These are phyloP conservation scores for Alternaria ethzedia DNA, from an alignment of 2,329 filamentous ascomycete genomes.

Conservation along the genomic window DNA sequence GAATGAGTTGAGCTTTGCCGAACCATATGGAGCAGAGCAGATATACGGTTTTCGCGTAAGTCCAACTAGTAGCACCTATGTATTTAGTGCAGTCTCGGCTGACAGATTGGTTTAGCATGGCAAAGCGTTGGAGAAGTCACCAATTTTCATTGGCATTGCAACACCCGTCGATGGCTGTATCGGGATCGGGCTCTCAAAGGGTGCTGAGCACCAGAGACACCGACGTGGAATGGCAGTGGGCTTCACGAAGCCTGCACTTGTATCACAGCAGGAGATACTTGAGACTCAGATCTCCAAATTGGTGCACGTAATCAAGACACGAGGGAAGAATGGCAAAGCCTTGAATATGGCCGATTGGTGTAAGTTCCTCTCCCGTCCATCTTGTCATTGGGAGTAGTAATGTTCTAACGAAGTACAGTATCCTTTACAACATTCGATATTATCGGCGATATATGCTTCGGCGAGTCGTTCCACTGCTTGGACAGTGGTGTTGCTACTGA, in stretches of 20 bases:
- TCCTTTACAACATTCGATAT: constrained; percentile 1
- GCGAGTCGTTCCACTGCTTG: not conserved
- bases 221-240: not conserved
- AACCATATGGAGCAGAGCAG: not conserved
- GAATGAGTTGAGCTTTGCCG: not conserved
- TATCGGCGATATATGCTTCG: constrained; percentile 1
- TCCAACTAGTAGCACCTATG: too few species aligned
- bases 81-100: not conserved
- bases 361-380: not conserved
- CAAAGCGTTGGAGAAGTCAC: not conserved
- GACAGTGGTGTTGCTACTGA: not conserved
- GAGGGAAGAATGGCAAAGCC: not conserved
- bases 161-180: not conserved
- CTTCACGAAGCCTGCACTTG: not conserved
- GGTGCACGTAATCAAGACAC: not conserved
- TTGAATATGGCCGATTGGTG: not conserved
- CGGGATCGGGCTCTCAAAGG: not conserved
- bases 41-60: not conserved
- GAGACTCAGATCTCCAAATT: not conserved
- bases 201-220: not conserved
- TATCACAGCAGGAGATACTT: not conserved
- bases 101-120: not conserved
- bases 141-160: not conserved
- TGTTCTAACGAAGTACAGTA: not conserved
- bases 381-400: not conserved